Conservation (phyloP, 2,329 filamentous ascomycete species). For the Colletotrichum spinosum region DNA sequence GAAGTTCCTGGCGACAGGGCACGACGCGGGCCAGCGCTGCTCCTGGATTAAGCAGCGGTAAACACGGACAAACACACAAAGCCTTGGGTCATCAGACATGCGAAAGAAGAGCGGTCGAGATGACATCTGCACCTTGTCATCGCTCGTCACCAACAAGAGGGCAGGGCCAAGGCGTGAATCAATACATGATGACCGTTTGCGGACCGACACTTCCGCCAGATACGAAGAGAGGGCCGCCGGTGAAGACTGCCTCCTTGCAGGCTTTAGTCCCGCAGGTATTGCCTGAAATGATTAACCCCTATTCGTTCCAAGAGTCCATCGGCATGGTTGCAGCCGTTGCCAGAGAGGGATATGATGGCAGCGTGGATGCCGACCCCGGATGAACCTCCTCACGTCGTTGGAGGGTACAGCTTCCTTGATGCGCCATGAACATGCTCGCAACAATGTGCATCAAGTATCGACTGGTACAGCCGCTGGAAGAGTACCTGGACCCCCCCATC, state of each 20-base stretch:
- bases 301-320: conserved; percentile 19
- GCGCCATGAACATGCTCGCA: conserved; percentile 1
- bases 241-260: background rate
- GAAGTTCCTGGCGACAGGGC: no score
- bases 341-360: conserved; percentile 10
- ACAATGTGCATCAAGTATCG: conserved; percentile 24
- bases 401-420: background rate
- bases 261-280: conserved; percentile 21
- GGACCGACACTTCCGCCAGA: conserved; percentile 33
- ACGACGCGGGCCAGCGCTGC: background rate
- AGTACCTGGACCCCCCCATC: conserved; percentile 30
- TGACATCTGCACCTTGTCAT: conserved; percentile 35
- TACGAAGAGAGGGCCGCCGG: background rate
- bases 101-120: conserved; percentile 22
- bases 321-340: conserved; percentile 7
- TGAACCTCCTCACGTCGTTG: conserved; percentile 8
- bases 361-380: conserved; percentile 8
- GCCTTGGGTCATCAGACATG: conserved; percentile 6
- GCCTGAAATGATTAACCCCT: conserved; percentile 9
- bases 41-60: background rate
- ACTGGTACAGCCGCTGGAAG: conserved; percentile 35
- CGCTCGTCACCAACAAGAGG: conserved; percentile 34
- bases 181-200: conserved; percentile 13
- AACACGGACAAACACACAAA: conserved; percentile 1
- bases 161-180: conserved; percentile 8